Base-by-base conservation (phyloP, 257 asterid genomes). In the Przewalskia tangutica region DNA sequence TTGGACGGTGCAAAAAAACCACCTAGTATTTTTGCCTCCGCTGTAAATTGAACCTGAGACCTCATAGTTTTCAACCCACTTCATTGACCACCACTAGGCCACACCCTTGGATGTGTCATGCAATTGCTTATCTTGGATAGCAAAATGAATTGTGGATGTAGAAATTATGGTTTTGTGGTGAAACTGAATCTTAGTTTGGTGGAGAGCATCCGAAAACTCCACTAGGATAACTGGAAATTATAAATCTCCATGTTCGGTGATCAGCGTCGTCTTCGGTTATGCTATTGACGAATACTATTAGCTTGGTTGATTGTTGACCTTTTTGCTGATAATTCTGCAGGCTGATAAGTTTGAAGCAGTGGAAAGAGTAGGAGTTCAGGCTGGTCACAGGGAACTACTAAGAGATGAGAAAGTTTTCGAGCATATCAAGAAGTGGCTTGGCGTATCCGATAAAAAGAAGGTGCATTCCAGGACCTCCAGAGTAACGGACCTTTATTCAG, bases 281-380 rank as follows among this genome's bases (percentile, higher is more conserved):
- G 0, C 76, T 38, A 16, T 34, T 65, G 79, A 20, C 27, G 0
- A 48, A 48, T 23, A 23, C 59, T 75, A 2, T 0, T 42, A n/a
- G 1, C 78, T 10, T 73, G 60, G 60, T 3, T 27, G 1, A 75
- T 3, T 50, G 8, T 34, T 75, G 23, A 75, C 80, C 11, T 23
- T 13, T 27, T 42, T 1, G 42, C 71, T 62, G 54, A 23, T 18
- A 23, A 80, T 59, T 7, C 38, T 81, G 83, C 92, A 95, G 98
- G 98, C 94, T 1, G 98, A 95, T 83, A 77, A 79, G 46, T 89
- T 91, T 34, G 90, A 88, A 20, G 97, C 98, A 5, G 95, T 87
- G 48, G 97, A 90, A 84, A 88, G 98, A 88, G 94, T 91, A 62
- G 98, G 95, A 81, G 86, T 95, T 12, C 48, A 67, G 16, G 91